Evolutionary conservation across 108 stramenopile genomes (phyloP), one percentile per base, ranked within the genome.

Genomic region (Pinguiococcus pyrenoidosus): DNA sequence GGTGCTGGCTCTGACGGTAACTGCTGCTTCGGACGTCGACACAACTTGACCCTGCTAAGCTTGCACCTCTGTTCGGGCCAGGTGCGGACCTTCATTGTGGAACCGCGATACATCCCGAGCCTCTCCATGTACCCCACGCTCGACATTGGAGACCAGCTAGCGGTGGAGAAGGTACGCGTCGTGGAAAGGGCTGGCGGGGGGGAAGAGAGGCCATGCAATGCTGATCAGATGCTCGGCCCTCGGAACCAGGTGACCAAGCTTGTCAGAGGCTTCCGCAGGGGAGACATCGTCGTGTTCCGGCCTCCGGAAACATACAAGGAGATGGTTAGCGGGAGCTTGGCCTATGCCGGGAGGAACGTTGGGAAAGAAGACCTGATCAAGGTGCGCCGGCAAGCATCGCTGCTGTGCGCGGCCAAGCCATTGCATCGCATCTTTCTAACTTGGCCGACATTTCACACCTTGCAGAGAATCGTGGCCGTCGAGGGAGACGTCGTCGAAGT

Each of bases 71-170:
- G n/a, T n/a, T n/a, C n/a, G n/a, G n/a, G n/a, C n/a, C n/a, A n/a
- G n/a, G 23, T 62, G 28, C 33, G 61, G 23, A 45, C 61, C 29
- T 37, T 84, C 22, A 77, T 89, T 34, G 58, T 95, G 13, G 92
- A 95, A 63, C 89, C 89, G 25, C 69, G 92, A 20, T 91, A 78
- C 67, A 91, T 91, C 37, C 89, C 87, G 13, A 79, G 79, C 39
- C 68, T 90, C 26, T 81, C 79, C 48, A 95, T 95, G 92, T 91
- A 80, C 66, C 92, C 92, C 1, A 95, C 89, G 12, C 88, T 88
- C 69, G 82, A 91, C 37, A 80, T 95, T 22, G 92, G 92, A 21
- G 92, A 95, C 66, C 89, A 91, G 59, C 6, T 4, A 8, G 30
- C 6, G 30, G 6, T 32, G 8, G 6, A 32, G 30, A 32, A 7